Percentiles rank a stretch among this genome's conserved stretches.
These are phyloP conservation scores for Pleurotus pulmonarius DNA, from an alignment of 768 basidiomycete genomes.

Conservation along the genomic window DNA sequence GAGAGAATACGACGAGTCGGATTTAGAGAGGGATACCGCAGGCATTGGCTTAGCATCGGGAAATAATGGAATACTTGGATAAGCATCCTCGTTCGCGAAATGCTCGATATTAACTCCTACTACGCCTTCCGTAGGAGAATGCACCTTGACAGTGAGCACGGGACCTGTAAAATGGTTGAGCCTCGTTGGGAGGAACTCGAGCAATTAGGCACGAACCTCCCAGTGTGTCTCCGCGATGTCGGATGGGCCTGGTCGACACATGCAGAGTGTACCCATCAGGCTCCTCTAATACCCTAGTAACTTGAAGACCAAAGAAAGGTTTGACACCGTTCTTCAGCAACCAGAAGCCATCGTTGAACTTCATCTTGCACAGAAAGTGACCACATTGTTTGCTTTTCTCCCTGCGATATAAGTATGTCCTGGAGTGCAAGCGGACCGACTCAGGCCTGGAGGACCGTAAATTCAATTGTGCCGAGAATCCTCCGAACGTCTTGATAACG, in stretches of 20 bases:
- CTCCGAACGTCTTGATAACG: not conserved
- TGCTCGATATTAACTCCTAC: constrained; percentile 56
- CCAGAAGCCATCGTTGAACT: constrained; percentile 76
- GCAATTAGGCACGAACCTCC: constrained; percentile 33
- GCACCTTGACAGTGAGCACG: constrained; percentile 44
- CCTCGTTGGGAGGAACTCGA: constrained; percentile 1
- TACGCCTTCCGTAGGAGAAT: constrained; percentile 53
- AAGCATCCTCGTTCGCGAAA: constrained; percentile 40
- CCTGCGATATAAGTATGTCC: not conserved
- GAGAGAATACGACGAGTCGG: constrained; percentile 26
- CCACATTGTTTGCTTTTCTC: no score
- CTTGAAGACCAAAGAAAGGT: constrained; percentile 59
- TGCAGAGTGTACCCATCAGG: constrained; percentile 50
- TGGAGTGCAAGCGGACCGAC: not conserved
- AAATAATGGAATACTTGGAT: constrained; percentile 55
- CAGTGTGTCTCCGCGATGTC: constrained; percentile 61
- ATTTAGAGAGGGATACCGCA: constrained; percentile 33
- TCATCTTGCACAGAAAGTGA: constrained; percentile 34
- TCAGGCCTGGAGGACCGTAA: not conserved
- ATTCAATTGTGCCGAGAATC: not conserved
- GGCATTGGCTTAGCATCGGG: constrained; percentile 52
- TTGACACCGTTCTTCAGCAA: constrained; percentile 59
- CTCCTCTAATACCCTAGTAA: constrained; percentile 43
- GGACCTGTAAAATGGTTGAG: constrained; percentile 33
- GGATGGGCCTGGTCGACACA: constrained; percentile 58